phyloP scores from a whole-genome alignment of 1,284 basidiomycete genomes.

The Austroboletus niveus region DNA sequence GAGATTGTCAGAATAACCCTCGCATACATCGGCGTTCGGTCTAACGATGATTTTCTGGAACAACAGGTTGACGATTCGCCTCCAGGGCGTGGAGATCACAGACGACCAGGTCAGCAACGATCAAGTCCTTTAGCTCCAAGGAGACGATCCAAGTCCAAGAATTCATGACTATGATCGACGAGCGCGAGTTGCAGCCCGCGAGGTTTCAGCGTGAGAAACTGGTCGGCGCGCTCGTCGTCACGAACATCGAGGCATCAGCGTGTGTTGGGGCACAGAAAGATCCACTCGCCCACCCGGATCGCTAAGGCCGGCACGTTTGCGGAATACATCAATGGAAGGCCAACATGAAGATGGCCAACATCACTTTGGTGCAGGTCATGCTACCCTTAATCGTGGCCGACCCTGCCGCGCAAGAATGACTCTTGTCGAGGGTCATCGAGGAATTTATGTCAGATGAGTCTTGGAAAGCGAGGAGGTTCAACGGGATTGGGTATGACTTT shows the following conservation, averaged over 20 bases:
- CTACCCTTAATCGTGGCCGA: slow-evolving; percentile 15
- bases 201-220: slow-evolving; percentile 12
- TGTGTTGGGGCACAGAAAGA: slow-evolving; percentile 4
- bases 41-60: not conserved
- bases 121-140: slow-evolving; percentile 1
- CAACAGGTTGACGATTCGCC: slow-evolving; percentile 11
- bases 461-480: too few species aligned
- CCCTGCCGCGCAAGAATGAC: slow-evolving; percentile 9
- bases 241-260: not conserved
- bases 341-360: slow-evolving; percentile 1
- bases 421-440: slow-evolving; percentile 7
- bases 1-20: slow-evolving; percentile 6
- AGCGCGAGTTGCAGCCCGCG: slow-evolving; percentile 1
- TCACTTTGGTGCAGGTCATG: slow-evolving; percentile 15
- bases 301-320: slow-evolving; percentile 17
- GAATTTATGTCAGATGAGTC: slow-evolving; percentile 1
- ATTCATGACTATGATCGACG: slow-evolving; percentile 17
- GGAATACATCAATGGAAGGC: slow-evolving; percentile 17
- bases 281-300: slow-evolving; percentile 14
- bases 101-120: slow-evolving; percentile 9
- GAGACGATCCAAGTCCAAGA: slow-evolving; percentile 11
- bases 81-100: slow-evolving; percentile 2
- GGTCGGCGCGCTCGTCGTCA: slow-evolving; percentile 10
- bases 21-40: too few species aligned
- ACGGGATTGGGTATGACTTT: too few species aligned